Conservation (phyloP, 2,329 filamentous ascomycete genomes). For the Penicillium sp. region DNA sequence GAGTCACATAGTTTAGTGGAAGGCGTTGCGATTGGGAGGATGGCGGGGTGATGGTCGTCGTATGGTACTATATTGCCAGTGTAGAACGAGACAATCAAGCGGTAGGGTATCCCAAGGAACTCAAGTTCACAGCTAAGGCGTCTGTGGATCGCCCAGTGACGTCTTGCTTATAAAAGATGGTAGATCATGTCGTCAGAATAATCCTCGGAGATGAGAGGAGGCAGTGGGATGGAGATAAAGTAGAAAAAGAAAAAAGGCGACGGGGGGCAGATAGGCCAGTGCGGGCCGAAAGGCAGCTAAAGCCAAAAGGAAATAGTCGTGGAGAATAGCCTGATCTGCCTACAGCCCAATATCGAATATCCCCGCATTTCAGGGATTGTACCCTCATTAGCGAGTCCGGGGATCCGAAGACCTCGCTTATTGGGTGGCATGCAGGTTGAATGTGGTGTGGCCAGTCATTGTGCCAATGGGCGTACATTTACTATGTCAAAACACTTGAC, state of each 20-base stretch:
- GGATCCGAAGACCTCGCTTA: constrained; percentile 19
- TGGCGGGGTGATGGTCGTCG: constrained; percentile 8
- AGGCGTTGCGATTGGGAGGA: constrained; percentile 3
- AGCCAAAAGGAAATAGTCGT: constrained; percentile 14
- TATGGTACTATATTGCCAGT: constrained; percentile 1
- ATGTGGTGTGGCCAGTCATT: neutral
- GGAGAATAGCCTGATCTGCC: constrained; percentile 19
- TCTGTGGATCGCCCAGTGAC: neutral
- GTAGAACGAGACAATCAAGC: neutral
- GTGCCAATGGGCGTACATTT: neutral
- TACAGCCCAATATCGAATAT: constrained; percentile 13
- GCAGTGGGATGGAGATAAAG: neutral
- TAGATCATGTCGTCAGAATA: neutral
- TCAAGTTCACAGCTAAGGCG: neutral
- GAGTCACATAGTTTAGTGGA: constrained; percentile 22
- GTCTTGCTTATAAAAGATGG: neutral
- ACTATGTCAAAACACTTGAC: neutral
- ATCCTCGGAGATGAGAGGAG: neutral
- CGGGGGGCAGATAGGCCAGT: neutral
- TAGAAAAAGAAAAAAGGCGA: neutral
- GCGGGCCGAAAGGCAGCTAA: constrained; percentile 15
- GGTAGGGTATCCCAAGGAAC: neutral
- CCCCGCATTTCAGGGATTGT: constrained; percentile 25
- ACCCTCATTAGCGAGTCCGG: constrained; percentile 9
- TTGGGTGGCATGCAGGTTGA: constrained; percentile 8